Conservation (phyloP, 73 alveolate species). For the Symbiodinium pilosum region DNA sequence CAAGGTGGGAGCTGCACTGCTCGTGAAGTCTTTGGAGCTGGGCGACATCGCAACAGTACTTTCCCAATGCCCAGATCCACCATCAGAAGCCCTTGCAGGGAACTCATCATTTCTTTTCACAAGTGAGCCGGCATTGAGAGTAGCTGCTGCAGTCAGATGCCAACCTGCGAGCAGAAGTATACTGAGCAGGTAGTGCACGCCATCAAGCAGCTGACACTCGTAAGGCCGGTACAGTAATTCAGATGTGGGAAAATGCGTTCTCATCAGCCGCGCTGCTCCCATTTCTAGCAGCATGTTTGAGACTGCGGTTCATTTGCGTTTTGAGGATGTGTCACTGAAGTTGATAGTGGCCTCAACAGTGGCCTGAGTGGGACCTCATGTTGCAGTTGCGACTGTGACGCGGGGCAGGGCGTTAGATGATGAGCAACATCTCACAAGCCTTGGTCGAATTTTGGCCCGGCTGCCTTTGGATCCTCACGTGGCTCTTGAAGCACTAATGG, state of each 20-base stretch:
- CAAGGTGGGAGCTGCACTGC: constrained; percentile 75
- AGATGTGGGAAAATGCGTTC: too few species aligned
- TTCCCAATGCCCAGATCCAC: constrained; percentile 84
- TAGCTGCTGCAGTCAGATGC: too few species aligned
- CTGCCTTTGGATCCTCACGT: constrained; percentile 87
- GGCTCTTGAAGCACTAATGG: not conserved
- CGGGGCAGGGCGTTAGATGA: constrained; percentile 62
- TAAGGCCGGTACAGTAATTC: not conserved
- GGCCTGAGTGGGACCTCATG: too few species aligned
- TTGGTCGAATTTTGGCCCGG: constrained; percentile 77
- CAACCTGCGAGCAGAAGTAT: too few species aligned
- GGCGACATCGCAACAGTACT: constrained; percentile 93
- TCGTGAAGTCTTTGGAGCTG: constrained; percentile 82
- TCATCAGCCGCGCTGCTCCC: too few species aligned
- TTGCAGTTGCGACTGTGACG: too few species aligned
- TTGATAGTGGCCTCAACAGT: too few species aligned
- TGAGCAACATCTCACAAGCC: constrained; percentile 28
- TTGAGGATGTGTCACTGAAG: too few species aligned
- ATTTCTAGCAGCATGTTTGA: not conserved
- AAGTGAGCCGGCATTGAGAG: too few species aligned
- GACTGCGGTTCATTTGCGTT: too few species aligned
- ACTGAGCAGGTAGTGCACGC: constrained; percentile 47
- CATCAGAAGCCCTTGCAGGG: constrained; percentile 9
- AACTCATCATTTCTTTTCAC: not conserved
- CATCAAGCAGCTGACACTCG: constrained; percentile 37